A percentile compares a stretch with the other conserved stretches of the same genome.
Conservation (phyloP, 768 basidiomycete genomes). For the Tulasnella sp. region DNA sequence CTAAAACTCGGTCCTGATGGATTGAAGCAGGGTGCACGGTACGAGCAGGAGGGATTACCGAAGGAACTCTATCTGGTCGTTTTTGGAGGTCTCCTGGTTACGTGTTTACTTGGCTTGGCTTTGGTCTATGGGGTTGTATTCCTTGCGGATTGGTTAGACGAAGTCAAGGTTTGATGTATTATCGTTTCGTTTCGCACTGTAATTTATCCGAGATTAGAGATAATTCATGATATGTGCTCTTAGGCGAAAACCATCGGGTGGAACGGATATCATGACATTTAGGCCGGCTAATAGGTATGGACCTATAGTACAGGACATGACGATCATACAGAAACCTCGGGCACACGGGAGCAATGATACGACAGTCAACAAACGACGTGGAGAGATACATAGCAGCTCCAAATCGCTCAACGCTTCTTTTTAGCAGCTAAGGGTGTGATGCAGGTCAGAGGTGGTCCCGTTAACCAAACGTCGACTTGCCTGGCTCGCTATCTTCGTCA, state of each 20-base stretch:
- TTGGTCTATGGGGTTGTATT: slow-evolving; percentile 34
- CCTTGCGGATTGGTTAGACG: slow-evolving; percentile 10
- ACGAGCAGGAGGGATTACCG: slow-evolving; percentile 30
- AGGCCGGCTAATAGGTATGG: background rate
- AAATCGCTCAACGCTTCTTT: slow-evolving; percentile 31
- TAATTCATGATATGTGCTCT: slow-evolving; percentile 3
- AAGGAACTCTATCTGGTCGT: slow-evolving; percentile 35
- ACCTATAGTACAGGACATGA: background rate
- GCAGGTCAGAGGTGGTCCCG: background rate
- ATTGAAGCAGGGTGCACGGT: background rate
- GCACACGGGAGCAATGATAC: background rate
- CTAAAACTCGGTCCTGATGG: slow-evolving; percentile 35
- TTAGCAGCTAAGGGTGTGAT: slow-evolving; percentile 16
- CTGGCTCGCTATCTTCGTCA: slow-evolving; percentile 16
- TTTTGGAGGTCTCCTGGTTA: slow-evolving; percentile 25
- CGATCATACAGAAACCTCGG: background rate
- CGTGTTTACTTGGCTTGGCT: slow-evolving; percentile 25
- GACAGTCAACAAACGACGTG: background rate
- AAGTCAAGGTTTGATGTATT: slow-evolving; percentile 13
- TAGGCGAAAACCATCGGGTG: background rate
- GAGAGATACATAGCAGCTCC: background rate
- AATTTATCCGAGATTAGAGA: slow-evolving; percentile 6
- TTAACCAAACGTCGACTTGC: background rate
- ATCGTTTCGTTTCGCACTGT: background rate
- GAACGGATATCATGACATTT: background rate